phyloP scores from a whole-genome alignment of 1,284 basidiomycete species.

The Microstroma glucosiphilum region DNA sequence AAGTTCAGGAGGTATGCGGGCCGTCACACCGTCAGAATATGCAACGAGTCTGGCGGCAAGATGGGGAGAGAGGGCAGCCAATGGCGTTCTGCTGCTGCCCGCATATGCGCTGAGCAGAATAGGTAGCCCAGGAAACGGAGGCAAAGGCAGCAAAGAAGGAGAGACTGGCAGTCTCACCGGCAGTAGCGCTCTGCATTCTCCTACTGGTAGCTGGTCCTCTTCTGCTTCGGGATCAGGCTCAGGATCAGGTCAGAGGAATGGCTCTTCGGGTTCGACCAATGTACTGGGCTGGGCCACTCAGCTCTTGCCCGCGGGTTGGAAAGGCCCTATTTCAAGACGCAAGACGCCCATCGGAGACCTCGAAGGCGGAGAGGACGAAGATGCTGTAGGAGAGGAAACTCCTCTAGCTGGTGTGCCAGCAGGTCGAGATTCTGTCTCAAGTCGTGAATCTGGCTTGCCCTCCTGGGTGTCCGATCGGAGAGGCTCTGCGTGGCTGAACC shows the following conservation, averaged over 20 bases:
- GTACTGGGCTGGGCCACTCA: background rate
- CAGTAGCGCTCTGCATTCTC: background rate
- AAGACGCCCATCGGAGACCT: slow-evolving; percentile 2
- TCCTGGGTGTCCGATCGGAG: background rate
- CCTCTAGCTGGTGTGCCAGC: background rate
- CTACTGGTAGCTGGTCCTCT: background rate
- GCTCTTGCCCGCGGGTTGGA: background rate
- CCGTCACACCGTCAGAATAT: background rate
- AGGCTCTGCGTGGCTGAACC: background rate
- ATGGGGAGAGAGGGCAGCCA: background rate
- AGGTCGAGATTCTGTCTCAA: background rate
- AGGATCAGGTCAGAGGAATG: background rate
- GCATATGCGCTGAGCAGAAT: background rate
- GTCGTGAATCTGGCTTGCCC: background rate
- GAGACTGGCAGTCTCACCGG: background rate
- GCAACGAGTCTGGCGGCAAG: background rate
- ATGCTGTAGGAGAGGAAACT: background rate
- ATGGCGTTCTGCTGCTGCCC: slow-evolving; percentile 3
- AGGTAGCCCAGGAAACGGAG: background rate
- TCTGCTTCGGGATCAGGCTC: background rate
- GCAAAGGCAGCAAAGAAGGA: background rate
- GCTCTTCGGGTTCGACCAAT: background rate
- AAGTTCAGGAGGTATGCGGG: background rate
- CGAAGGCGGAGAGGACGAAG: background rate
- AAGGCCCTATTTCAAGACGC: background rate